Conservation (phyloP, 108 stramenopile genomes). For the Cyclotella cryptica region DNA sequence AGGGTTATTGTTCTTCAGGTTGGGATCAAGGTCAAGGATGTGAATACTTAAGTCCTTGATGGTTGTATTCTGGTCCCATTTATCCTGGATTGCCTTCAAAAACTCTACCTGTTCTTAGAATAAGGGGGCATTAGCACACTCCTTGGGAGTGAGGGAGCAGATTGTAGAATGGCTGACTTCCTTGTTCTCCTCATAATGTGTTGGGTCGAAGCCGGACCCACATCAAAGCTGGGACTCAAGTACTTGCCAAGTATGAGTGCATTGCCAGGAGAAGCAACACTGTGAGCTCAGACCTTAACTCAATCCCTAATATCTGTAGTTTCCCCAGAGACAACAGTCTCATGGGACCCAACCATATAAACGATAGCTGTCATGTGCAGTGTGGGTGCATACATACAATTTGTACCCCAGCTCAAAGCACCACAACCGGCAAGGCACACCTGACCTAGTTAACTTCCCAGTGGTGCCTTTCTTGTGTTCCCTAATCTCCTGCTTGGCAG, state of each 20-base stretch:
- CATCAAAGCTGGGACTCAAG: no score
- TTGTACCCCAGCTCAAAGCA: conserved; percentile 30
- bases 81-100: neutral
- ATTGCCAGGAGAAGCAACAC: no score
- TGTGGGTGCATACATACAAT: conserved; percentile 31
- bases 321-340: neutral
- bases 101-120: neutral
- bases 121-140: neutral
- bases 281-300: conserved; percentile 16
- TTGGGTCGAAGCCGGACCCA: no score
- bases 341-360: no score
- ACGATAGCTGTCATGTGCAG: conserved; percentile 15
- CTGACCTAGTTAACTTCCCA: neutral
- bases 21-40: neutral
- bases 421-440: conserved; percentile 32
- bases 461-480: no score
- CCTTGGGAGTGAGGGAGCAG: neutral
- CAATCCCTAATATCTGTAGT: conserved; percentile 18
- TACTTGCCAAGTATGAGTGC: no score
- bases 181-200: conserved; percentile 31
- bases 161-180: conserved; percentile 5
- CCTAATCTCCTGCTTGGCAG: no score
- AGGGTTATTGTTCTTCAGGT: neutral
- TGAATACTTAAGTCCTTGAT: neutral
- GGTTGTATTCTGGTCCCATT: no score